Evolutionary conservation across 441 rosid species (phyloP), one percentile per base, ranked within the genome.

Genomic region (Arabidopsis lyrata): DNA sequence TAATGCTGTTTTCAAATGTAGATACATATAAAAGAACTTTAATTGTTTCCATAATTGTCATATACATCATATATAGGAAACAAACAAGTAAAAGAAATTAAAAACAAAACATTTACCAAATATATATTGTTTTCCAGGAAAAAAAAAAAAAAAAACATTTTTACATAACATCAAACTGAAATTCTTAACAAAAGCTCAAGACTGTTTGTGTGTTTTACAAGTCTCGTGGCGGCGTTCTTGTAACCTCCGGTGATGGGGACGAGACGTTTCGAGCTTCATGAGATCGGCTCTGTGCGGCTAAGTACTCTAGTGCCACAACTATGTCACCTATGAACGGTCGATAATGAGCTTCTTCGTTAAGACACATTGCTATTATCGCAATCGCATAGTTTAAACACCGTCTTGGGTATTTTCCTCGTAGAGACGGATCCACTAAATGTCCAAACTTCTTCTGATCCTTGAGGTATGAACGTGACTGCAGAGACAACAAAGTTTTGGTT

Each of bases 311-410:
- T 13, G 99, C 99, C 3, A 88, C 97, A 9, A 90, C 94, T 5
- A 95, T 87, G 74, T 95, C 99, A 31, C 86, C 80, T 38, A 95
- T 88, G n/a, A 95, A 85, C 27, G 99, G 99, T 54, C 97, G 93
- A 71, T 90, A 95, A 71, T 81, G 84, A 15, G 99, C 96, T 81
- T 95, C 96, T 76, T 95, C 97, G 31, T 89, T 87, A 14, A 95
- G 86, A 80, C 99, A 92, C 99, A 95, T 95, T 24, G 96, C 90
- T 3, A 95, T 86, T 7, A 95, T 81, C 15, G 97, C 99, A 50
- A 92, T 79, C 34, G 97, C 92, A 45, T 95, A 93, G 85, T 90
- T 93, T 76, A 95, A 81, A 83, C 97, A 92, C 11, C 96, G 86
- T 9, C 84, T 86, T 45, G 99, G 95, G 66, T 82, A 95, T 18